These are phyloP conservation scores for Sparassis latifolia DNA, from an alignment of 1,284 basidiomycete species.

Conservation along the genomic window DNA sequence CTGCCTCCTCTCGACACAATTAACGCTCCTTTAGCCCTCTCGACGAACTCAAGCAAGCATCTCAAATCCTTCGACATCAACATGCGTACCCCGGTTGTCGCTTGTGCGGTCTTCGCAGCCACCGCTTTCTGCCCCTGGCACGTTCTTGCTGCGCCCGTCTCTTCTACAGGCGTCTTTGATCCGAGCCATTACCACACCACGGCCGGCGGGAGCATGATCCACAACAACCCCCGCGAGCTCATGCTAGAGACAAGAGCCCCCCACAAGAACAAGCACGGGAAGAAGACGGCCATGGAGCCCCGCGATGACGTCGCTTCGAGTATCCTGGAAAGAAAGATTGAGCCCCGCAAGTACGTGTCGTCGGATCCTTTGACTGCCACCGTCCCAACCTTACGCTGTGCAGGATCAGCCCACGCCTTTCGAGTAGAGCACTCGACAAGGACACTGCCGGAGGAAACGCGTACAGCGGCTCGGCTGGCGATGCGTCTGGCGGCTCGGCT, in stretches of 20 bases:
- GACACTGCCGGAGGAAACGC: conserved; percentile 19
- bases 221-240: too few relatives aligned
- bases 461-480: conserved; percentile 12
- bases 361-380: neutral
- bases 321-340: neutral
- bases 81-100: conserved; percentile 23
- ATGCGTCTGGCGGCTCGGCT: conserved; percentile 9
- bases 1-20: conserved; percentile 4
- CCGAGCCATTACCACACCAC: neutral
- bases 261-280: too few relatives aligned
- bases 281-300: too few relatives aligned
- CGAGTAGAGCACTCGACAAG: conserved; percentile 11
- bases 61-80: conserved; percentile 4
- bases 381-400: neutral
- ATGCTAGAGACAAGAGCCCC: too few relatives aligned
- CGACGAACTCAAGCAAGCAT: conserved; percentile 4
- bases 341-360: conserved; percentile 1
- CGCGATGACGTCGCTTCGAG: neutral
- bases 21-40: neutral
- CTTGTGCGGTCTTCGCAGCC: conserved; percentile 18
- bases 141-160: conserved; percentile 12
- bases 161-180: conserved; percentile 5
- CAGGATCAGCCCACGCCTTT: conserved; percentile 3
- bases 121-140: conserved; percentile 17
- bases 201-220: neutral